Base-by-base conservation (phyloP, 108 stramenopile species). In the Nannochloropsis oceanica region DNA sequence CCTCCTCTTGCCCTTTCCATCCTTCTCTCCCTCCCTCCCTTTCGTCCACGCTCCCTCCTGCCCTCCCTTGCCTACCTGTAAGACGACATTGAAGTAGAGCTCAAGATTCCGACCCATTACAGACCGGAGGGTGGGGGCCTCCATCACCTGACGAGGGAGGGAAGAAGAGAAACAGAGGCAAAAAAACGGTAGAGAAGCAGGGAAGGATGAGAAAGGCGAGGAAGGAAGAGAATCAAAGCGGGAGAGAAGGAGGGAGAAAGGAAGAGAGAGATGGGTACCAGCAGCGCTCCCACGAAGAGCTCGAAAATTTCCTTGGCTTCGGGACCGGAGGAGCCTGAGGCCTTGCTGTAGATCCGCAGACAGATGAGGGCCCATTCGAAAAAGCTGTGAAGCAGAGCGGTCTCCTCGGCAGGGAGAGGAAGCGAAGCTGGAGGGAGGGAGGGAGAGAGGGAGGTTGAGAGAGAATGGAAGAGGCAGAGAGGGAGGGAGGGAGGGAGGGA, bases 221-320 rank as follows among this genome's bases (percentile, higher is more conserved):
- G 59, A 10, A n/a, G n/a, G 18, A 73, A 73, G 59, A 34, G 34
- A 5, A 34, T 34, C 34, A 34, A 34, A 5, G 34, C 1, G 34
- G 34, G 5, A 34, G 34, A 5, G 34, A 1, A 34, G 34, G 34
- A 34, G 34, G 34, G 34, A 34, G 34, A 5, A 5, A 34, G 34
- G 34, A 5, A 34, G 34, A 5, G 59, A 73, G 9, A n/a, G 59
- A 73, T 73, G 10, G n/a, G 59, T 13, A 94, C 90, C 26, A 95
- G 93, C 79, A 98, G 96, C 18, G 94, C 92, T 43, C 95, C 92
- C 13, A 95, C 95, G 88, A 96, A 98, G 42, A 92, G 89, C 8
- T 95, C 94, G 27, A 96, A 82, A 14, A 93, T 85, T 25, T 94
- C 42, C 43, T 43, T 43, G 44, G 44, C 73, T 25, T 27, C 79